phyloP scores from a whole-genome alignment of 2,329 filamentous ascomycete species.

The Exophiala spinifera region DNA sequence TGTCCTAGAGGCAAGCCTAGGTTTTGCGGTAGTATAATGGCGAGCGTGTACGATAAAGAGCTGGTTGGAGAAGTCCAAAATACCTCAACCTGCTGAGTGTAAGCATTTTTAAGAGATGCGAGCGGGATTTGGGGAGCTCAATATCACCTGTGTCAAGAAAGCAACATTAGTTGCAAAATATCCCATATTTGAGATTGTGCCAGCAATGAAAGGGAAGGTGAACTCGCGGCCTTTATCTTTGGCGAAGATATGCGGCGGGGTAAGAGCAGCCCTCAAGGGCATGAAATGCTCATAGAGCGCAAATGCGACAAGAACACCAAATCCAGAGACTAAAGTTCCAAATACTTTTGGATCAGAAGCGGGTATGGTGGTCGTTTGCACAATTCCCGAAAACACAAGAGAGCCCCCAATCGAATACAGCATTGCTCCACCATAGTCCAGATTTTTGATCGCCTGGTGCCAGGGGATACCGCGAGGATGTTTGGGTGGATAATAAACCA shows the following conservation, averaged over 20 bases:
- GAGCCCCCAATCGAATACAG: conserved; percentile 38
- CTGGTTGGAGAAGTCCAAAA: too few species aligned
- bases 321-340: conserved; percentile 37
- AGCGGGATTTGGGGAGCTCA: too few species aligned
- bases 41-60: too few species aligned
- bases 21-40: conserved; percentile 2
- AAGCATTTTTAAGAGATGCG: too few species aligned
- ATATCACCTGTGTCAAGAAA: not conserved
- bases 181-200: conserved; percentile 51
- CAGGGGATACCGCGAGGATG: conserved; percentile 40
- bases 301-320: conserved; percentile 36
- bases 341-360: conserved; percentile 39
- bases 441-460: conserved; percentile 35
- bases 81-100: too few species aligned
- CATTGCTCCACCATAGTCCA: conserved; percentile 39
- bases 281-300: conserved; percentile 41
- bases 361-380: conserved; percentile 38
- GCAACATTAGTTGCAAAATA: conserved; percentile 38
- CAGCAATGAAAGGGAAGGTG: conserved; percentile 46
- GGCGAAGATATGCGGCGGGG: conserved; percentile 47
- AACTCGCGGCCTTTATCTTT: conserved; percentile 45
- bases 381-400: conserved; percentile 41
- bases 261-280: conserved; percentile 40
- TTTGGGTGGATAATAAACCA: conserved; percentile 42
- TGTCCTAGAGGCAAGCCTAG: not conserved